Evolutionary conservation across 176 grass and related monocot species (phyloP).

Genomic region (Eleusine coracana): DNA sequence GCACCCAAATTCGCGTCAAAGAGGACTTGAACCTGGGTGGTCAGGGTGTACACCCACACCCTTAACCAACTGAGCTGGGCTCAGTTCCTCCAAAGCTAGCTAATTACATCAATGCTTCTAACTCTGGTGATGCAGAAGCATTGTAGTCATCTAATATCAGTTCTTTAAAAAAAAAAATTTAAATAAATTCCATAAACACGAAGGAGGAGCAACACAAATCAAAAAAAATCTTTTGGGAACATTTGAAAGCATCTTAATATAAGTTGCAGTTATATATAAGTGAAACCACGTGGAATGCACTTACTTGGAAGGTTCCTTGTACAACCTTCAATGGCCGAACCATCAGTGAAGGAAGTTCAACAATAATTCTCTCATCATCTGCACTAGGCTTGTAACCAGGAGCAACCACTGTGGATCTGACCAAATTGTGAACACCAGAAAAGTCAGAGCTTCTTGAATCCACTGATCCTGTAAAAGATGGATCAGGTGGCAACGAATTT

Average conservation of each 20-base stretch:
- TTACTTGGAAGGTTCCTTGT: constrained; percentile 95
- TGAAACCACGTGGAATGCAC: constrained; percentile 59
- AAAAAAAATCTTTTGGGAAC: constrained; percentile 27
- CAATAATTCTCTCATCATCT: constrained; percentile 77
- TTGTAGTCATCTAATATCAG: constrained; percentile 9
- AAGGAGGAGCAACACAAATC: constrained; percentile 11
- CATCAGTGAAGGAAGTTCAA: constrained; percentile 89
- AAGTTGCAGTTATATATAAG: constrained; percentile 36
- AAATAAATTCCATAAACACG: constrained; percentile 35
- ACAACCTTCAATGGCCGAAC: constrained; percentile 88
- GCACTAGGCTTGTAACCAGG: constrained; percentile 69
- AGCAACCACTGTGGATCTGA: constrained; percentile 66
- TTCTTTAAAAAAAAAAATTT: no score
- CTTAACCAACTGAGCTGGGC: no score
- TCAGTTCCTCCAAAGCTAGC: not conserved
- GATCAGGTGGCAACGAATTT: constrained; percentile 55
- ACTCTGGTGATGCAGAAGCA: constrained; percentile 17
- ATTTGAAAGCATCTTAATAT: constrained; percentile 36
- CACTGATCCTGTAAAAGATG: constrained; percentile 55
- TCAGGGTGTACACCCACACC: no score
- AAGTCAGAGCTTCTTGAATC: constrained; percentile 77
- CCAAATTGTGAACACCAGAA: constrained; percentile 70
- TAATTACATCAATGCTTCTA: constrained; percentile 29
- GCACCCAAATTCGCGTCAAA: no score
- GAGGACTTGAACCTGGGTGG: no score